phyloP scores from a whole-genome alignment of 139 green algal species.

The Chlamydomonas sphaeroides region DNA sequence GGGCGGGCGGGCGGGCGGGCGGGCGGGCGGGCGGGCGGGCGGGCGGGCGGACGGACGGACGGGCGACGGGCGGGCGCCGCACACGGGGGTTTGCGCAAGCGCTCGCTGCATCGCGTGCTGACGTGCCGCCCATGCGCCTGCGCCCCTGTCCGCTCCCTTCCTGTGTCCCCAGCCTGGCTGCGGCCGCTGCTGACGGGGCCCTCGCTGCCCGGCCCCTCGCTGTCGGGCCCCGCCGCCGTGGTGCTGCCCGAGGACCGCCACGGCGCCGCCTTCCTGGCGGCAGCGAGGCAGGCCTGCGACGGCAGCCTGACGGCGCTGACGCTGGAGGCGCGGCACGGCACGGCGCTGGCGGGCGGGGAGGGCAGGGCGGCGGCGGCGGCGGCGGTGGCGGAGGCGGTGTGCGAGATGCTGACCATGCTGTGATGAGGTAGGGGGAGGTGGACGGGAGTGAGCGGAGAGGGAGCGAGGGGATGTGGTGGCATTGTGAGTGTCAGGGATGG shows the following conservation, averaged over 20 bases:
- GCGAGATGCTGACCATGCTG: slow-evolving; percentile 59
- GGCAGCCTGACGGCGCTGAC: slow-evolving; percentile 40
- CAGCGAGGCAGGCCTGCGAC: slow-evolving; percentile 30
- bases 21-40: too few relatives aligned
- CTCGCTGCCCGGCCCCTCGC: slow-evolving; percentile 6
- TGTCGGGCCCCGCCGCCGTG: slow-evolving; percentile 65
- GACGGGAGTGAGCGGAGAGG: neutral
- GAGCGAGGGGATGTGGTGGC: too few relatives aligned
- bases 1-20: too few relatives aligned
- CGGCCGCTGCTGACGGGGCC: neutral
- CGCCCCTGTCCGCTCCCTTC: too few relatives aligned
- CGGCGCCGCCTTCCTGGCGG: slow-evolving; percentile 64
- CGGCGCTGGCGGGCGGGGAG: slow-evolving; percentile 10
- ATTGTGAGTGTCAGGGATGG: too few relatives aligned
- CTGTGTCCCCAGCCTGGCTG: neutral
- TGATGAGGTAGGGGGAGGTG: neutral
- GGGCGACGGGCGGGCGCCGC: too few relatives aligned
- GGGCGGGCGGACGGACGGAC: too few relatives aligned
- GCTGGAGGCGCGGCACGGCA: slow-evolving; percentile 53
- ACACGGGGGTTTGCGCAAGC: too few relatives aligned
- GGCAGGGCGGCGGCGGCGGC: slow-evolving; percentile 20
- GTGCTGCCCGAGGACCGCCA: slow-evolving; percentile 68
- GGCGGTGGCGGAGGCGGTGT: slow-evolving; percentile 42
- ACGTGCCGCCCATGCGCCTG: too few relatives aligned
- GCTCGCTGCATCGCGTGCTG: too few relatives aligned